Percentiles rank a stretch among this genome's conserved stretches.
Conservation (phyloP, 768 basidiomycete genomes). For the Amanita pallidorosea region DNA sequence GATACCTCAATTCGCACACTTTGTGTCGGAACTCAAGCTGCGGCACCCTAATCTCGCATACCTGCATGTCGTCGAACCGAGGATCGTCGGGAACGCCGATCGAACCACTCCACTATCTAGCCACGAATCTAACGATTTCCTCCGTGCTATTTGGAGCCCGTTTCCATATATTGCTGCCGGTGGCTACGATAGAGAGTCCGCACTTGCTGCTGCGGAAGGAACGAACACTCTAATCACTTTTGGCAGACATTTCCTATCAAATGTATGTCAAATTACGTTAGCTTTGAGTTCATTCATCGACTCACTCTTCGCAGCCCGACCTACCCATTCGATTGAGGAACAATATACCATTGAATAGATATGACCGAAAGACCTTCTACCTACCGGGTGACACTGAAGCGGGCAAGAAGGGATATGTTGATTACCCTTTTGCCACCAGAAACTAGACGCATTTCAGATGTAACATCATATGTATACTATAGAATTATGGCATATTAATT, state of each 20-base stretch:
- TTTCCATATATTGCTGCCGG: conserved; percentile 30
- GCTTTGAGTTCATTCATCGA: neutral
- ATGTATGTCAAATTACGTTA: conserved; percentile 14
- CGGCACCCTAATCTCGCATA: conserved; percentile 37
- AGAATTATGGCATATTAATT: no score
- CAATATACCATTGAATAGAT: conserved; percentile 20
- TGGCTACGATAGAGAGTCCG: conserved; percentile 30
- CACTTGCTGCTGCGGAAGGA: conserved; percentile 24
- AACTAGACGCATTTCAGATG: neutral
- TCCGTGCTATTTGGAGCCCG: conserved; percentile 35
- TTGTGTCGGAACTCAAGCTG: conserved; percentile 28
- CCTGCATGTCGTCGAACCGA: conserved; percentile 38
- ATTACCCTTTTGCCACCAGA: conserved; percentile 16
- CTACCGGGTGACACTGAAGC: conserved; percentile 14
- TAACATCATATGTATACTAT: no score
- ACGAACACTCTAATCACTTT: conserved; percentile 20
- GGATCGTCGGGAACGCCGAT: conserved; percentile 11
- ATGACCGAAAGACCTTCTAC: conserved; percentile 30
- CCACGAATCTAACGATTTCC: conserved; percentile 28
- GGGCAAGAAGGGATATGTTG: conserved; percentile 18
- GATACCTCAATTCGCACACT: conserved; percentile 39
- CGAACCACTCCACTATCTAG: conserved; percentile 5
- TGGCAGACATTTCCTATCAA: conserved; percentile 21
- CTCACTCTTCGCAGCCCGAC: conserved; percentile 24
- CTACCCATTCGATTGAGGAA: conserved; percentile 25